These are phyloP conservation scores for Saccharomycopsis hybrid DNA, from an alignment of 1,139 yeast genomes.

Conservation along the genomic window DNA sequence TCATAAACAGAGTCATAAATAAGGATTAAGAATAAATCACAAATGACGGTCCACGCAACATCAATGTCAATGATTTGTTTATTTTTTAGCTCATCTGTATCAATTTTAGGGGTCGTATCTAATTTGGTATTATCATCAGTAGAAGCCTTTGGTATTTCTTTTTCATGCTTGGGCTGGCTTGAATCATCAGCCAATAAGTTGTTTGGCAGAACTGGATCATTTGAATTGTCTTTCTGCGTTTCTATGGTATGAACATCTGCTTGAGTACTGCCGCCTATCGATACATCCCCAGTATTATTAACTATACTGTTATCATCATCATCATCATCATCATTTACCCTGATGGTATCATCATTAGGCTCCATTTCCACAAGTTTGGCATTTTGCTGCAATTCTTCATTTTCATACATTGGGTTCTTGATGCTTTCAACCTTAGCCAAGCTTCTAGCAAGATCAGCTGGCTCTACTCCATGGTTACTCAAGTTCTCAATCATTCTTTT, in stretches of 20 bases:
- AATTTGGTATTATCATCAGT: slow-evolving; percentile 11
- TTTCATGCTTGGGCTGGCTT: slow-evolving; percentile 21
- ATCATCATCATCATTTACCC: neutral
- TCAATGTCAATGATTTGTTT: slow-evolving; percentile 53
- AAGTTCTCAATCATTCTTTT: slow-evolving; percentile 81
- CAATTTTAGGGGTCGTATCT: slow-evolving; percentile 21
- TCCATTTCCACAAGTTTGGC: slow-evolving; percentile 15
- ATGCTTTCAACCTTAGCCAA: slow-evolving; percentile 40
- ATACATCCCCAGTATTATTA: neutral
- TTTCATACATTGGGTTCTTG: slow-evolving; percentile 27
- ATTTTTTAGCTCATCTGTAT: slow-evolving; percentile 33
- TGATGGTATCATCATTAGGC: slow-evolving; percentile 8
- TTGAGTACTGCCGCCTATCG: neutral
- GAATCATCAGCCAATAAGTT: neutral
- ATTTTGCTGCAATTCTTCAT: slow-evolving; percentile 7
- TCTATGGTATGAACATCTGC: neutral
- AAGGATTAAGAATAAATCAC: slow-evolving; percentile 78
- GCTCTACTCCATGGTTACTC: slow-evolving; percentile 76
- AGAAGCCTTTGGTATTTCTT: neutral
- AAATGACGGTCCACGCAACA: slow-evolving; percentile 85
- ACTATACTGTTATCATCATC: neutral
- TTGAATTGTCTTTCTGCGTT: neutral
- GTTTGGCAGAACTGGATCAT: neutral
- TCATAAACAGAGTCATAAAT: slow-evolving; percentile 86
- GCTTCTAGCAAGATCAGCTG: slow-evolving; percentile 61